Conservation (phyloP, 2,329 filamentous ascomycete species). For the Dothideomycetes sp. region DNA sequence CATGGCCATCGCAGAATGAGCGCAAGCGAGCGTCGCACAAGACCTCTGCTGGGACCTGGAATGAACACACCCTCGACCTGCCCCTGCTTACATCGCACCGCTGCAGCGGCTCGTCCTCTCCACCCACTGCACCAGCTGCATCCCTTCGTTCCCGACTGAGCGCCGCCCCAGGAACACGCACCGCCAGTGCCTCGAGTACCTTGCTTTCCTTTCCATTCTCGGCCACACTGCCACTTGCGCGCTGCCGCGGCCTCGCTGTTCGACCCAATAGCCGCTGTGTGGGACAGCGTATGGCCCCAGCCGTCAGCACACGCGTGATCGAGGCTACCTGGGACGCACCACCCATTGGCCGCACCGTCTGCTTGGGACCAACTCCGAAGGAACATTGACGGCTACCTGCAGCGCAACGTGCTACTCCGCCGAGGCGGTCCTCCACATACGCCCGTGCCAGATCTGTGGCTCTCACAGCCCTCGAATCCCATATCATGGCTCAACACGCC, state of each 20-base stretch:
- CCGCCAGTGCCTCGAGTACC: neutral
- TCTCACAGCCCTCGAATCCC: neutral
- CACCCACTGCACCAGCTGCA: neutral
- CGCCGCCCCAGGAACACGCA: neutral
- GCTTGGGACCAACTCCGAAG: constrained; percentile 5
- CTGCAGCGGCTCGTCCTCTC: constrained; percentile 1
- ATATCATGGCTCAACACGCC: neutral
- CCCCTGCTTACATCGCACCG: constrained; percentile 8
- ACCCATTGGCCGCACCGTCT: neutral
- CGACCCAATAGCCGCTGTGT: constrained; percentile 3
- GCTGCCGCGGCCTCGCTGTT: neutral
- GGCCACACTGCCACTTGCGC: neutral
- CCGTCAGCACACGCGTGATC: constrained; percentile 6
- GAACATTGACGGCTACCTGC: constrained; percentile 7
- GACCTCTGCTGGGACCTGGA: constrained; percentile 12
- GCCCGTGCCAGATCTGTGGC: constrained; percentile 4
- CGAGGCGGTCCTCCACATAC: neutral
- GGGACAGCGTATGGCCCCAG: constrained; percentile 5
- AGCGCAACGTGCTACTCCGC: constrained; percentile 6
- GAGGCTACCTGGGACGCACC: neutral
- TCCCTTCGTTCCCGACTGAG: neutral
- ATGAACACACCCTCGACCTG: neutral
- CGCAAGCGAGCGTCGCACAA: constrained; percentile 19
- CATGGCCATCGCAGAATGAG: constrained; percentile 14
- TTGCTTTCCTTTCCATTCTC: neutral